phyloP scores from a whole-genome alignment of 768 basidiomycete species.

The Suillus americanus region DNA sequence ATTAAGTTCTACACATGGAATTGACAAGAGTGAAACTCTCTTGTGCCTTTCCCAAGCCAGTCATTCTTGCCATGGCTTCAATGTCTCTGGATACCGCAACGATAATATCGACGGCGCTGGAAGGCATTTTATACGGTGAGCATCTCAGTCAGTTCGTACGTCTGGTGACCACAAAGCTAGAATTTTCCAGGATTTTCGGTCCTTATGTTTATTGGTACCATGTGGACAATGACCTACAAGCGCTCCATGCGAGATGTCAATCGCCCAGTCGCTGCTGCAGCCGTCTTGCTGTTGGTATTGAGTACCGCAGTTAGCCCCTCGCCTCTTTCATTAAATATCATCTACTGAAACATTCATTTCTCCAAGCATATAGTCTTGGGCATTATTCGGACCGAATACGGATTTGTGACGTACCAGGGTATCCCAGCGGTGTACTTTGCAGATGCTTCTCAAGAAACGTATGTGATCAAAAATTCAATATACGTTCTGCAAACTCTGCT shows the following conservation, averaged over 20 bases:
- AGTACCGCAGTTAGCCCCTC: slow-evolving; percentile 20
- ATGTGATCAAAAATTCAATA: slow-evolving; percentile 23
- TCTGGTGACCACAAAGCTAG: background rate
- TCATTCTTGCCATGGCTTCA: too few relatives aligned
- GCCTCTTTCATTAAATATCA: background rate
- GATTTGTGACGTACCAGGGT: slow-evolving; percentile 20
- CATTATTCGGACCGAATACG: slow-evolving; percentile 16
- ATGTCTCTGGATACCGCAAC: too few relatives aligned
- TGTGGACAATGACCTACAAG: background rate
- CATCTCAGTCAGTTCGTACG: too few relatives aligned
- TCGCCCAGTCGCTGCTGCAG: slow-evolving; percentile 14
- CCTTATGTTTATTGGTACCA: background rate
- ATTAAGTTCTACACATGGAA: too few relatives aligned
- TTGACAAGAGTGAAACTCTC: too few relatives aligned
- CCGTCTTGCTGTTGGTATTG: slow-evolving; percentile 18
- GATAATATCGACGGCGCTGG: too few relatives aligned
- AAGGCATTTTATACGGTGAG: too few relatives aligned
- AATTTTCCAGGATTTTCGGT: background rate
- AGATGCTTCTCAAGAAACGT: slow-evolving; percentile 18
- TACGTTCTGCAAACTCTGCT: slow-evolving; percentile 15
- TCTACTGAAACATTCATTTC: background rate
- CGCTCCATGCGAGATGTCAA: slow-evolving; percentile 5
- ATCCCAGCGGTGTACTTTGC: slow-evolving; percentile 20
- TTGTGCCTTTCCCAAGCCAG: too few relatives aligned
- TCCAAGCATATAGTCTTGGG: slow-evolving; percentile 16